Evolutionary conservation across 352 stramenopile species (phyloP), one percentile per base, ranked within the genome.

Genomic region (Pythium pyrilobum): DNA sequence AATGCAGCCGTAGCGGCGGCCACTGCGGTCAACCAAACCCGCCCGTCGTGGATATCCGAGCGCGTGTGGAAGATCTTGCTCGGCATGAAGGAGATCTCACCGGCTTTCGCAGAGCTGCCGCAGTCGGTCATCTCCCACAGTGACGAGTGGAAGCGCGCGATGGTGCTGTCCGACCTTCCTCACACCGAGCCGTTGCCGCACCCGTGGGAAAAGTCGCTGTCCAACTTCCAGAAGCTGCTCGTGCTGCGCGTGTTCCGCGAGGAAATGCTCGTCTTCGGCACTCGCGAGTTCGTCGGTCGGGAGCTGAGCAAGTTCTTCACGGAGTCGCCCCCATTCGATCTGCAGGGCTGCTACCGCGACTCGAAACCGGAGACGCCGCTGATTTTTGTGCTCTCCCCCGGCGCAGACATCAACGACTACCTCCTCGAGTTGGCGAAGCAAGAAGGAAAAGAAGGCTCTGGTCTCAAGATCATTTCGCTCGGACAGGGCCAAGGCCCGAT

Each of bases 381-480:
- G 24, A 98, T 98, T 44, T 98, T 98, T 56, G 87, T 98, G 36
- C 62, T 98, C 2, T 97, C 74, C 6, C 86, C 90, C 20, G 93
- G 93, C 32, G 93, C 92, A 1, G 93, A 98, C 62, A 94, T 97
- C 40, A 98, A 93, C 33, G 87, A 97, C 56, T 98, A 97, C 47
- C 67, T 98, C 4, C 61, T 97, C 16, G 79, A 96, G 21, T 71
- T 98, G 0, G 90, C 89, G 2, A 86, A 94, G 41, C 71, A 87
- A 49, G 92, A 96, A 48, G 88, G 84, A 0, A 97, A 97, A 54
- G 87, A 94, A 41, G 81, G 86, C 9, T 64, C 75, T 0, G 83
- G 74, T 1, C 72, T 97, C 24, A 92, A 96, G 47, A 96, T 97
- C 40, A 96, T 98, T 34, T 98, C 92, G 28, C 72, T 98, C 13